A percentile compares a stretch with the other conserved stretches of the same genome.
phyloP scores from a whole-genome alignment of 768 basidiomycete species.

The Trametes cingulata region DNA sequence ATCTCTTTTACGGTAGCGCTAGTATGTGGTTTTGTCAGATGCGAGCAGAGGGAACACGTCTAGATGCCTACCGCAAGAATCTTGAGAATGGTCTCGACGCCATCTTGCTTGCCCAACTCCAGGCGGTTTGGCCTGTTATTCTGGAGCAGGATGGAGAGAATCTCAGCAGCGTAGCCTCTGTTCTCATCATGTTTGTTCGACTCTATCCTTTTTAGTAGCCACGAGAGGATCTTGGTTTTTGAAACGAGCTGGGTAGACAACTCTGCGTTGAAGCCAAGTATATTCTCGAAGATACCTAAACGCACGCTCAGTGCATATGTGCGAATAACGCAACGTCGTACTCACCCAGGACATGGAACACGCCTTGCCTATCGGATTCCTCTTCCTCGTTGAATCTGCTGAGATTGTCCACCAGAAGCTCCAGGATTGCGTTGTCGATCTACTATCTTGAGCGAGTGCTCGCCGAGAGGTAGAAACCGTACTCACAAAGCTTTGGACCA shows the following conservation, averaged over 20 bases:
- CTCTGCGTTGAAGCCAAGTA: constrained; percentile 81
- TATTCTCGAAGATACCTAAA: constrained; percentile 88
- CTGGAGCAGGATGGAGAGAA: constrained; percentile 90
- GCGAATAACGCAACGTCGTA: neutral
- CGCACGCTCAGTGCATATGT: neutral
- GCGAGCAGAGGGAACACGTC: neutral
- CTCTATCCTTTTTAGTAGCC: constrained; percentile 78
- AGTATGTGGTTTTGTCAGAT: constrained; percentile 1
- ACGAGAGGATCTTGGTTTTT: constrained; percentile 74
- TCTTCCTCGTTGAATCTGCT: constrained; percentile 86
- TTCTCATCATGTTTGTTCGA: constrained; percentile 83
- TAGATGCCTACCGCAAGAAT: constrained; percentile 70
- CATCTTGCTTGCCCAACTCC: constrained; percentile 69
- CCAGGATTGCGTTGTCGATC: constrained; percentile 83
- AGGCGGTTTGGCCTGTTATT: constrained; percentile 67
- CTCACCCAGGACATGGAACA: constrained; percentile 89
- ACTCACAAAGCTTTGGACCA: constrained; percentile 78
- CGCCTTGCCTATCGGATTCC: constrained; percentile 87
- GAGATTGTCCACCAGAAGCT: constrained; percentile 88
- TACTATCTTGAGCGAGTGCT: constrained; percentile 31
- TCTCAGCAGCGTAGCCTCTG: constrained; percentile 88
- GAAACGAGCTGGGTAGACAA: constrained; percentile 68
- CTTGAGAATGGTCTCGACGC: constrained; percentile 75
- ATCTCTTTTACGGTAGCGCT: constrained; percentile 89
- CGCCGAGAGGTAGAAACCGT: neutral